phyloP scores from a whole-genome alignment of 164 flowering plant species.

The Umbellularia californica region DNA sequence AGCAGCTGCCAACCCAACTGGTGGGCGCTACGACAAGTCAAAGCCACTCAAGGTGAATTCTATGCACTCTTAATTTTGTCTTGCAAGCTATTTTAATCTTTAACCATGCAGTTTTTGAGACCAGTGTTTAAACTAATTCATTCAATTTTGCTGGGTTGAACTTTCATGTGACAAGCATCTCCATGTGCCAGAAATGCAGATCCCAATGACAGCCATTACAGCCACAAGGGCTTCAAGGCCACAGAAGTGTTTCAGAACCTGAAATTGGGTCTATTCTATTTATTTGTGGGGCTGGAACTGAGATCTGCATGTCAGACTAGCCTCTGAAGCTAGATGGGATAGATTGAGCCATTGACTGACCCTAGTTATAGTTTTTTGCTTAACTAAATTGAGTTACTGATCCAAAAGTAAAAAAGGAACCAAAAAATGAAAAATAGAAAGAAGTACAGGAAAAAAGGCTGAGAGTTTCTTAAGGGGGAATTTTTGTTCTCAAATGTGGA shows the following conservation, averaged over 20 bases:
- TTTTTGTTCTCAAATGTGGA: conserved; percentile 5
- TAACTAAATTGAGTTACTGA: no score
- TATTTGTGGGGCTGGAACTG: not conserved
- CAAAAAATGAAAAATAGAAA: no score
- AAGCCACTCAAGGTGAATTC: conserved; percentile 79
- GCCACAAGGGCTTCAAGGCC: not conserved
- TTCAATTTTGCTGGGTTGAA: not conserved
- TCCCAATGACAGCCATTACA: not conserved
- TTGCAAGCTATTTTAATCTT: not conserved
- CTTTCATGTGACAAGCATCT: not conserved
- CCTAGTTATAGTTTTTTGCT: no score
- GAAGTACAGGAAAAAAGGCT: no score
- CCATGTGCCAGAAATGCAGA: not conserved
- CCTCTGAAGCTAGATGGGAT: not conserved
- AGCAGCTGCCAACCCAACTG: conserved; percentile 96
- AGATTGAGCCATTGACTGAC: no score
- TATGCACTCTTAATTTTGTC: not conserved
- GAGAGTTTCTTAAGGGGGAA: no score
- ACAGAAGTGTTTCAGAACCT: not conserved
- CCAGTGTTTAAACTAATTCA: no score
- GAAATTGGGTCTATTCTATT: not conserved
- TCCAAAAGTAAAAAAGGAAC: no score
- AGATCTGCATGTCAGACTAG: not conserved
- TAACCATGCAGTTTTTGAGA: not conserved
- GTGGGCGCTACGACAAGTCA: conserved; percentile 94